A percentile compares a stretch with the other conserved stretches of the same genome.
Conservation (phyloP, 202 grass and related monocot species). For the Zizania palustris region DNA sequence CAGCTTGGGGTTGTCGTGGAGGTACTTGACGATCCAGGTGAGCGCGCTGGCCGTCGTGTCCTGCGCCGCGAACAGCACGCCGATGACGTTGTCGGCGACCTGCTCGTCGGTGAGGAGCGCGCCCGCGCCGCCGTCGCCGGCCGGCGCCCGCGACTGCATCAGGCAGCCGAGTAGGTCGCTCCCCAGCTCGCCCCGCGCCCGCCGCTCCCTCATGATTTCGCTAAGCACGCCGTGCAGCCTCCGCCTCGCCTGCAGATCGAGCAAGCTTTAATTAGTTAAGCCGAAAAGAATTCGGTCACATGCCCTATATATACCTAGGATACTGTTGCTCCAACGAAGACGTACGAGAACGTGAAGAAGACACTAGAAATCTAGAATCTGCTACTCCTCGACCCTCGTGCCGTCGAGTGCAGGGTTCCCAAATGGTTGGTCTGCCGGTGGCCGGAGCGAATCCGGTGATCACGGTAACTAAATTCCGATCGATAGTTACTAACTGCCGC, state of each 20-base stretch:
- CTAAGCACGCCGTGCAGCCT: slow-evolving; percentile 50
- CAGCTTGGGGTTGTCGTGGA: slow-evolving; percentile 54
- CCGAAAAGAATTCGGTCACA: background rate
- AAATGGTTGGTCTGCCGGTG: too few species aligned
- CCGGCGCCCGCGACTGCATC: slow-evolving; percentile 43
- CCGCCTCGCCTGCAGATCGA: slow-evolving; percentile 64
- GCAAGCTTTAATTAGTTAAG: background rate
- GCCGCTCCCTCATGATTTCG: slow-evolving; percentile 59
- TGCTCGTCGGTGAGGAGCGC: slow-evolving; percentile 55
- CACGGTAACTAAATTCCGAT: too few species aligned
- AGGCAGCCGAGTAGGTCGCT: slow-evolving; percentile 54
- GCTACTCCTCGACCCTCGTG: slow-evolving; percentile 14
- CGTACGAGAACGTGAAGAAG: slow-evolving; percentile 9
- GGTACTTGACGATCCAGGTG: slow-evolving; percentile 70
- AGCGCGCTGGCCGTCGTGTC: slow-evolving; percentile 74
- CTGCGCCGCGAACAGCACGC: slow-evolving; percentile 70
- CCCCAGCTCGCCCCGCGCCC: slow-evolving; percentile 9
- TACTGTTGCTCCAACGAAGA: background rate
- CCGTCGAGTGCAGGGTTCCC: background rate
- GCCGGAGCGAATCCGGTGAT: too few species aligned
- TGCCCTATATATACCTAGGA: background rate
- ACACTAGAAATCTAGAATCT: slow-evolving; percentile 8
- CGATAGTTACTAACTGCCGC: background rate
- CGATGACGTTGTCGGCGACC: slow-evolving; percentile 70
- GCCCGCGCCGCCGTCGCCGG: slow-evolving; percentile 27